Conservation (phyloP, 2,329 filamentous ascomycete genomes). For the Cordyceps cicadae region DNA sequence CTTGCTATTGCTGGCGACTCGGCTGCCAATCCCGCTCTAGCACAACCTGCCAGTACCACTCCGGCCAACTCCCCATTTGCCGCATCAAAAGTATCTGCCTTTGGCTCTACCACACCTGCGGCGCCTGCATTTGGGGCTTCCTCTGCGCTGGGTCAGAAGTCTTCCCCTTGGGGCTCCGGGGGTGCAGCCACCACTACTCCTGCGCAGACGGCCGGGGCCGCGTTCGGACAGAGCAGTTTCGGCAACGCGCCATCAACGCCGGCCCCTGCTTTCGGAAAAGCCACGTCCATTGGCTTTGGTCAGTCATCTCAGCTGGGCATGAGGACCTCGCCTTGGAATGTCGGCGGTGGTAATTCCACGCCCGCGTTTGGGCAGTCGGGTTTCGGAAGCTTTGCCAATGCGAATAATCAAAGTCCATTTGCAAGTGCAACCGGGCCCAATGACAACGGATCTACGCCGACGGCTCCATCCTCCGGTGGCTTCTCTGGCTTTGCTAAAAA, state of each 20-base stretch:
- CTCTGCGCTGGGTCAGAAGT: constrained; percentile 40
- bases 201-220: constrained; percentile 25
- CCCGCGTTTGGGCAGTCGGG: constrained; percentile 49
- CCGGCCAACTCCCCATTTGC: constrained; percentile 19
- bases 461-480: constrained; percentile 30
- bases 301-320: constrained; percentile 40
- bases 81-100: constrained; percentile 27
- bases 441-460: constrained; percentile 3
- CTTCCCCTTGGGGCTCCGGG: constrained; percentile 42
- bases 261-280: constrained; percentile 41
- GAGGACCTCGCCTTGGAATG: constrained; percentile 47
- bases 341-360: constrained; percentile 18
- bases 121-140: constrained; percentile 39
- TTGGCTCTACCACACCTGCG: constrained; percentile 31
- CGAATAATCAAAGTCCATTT: constrained; percentile 30
- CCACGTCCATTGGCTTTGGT: constrained; percentile 44
- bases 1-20: constrained; percentile 41
- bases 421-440: constrained; percentile 20
- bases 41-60: constrained; percentile 11
- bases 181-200: constrained; percentile 23
- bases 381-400: constrained; percentile 35
- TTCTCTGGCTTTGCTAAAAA: constrained; percentile 48
- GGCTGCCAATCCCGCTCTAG: constrained; percentile 22
- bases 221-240: constrained; percentile 40
- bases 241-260: constrained; percentile 29